phyloP scores from a whole-genome alignment of 2,329 filamentous ascomycete species.

The Teratosphaeria destructans region DNA sequence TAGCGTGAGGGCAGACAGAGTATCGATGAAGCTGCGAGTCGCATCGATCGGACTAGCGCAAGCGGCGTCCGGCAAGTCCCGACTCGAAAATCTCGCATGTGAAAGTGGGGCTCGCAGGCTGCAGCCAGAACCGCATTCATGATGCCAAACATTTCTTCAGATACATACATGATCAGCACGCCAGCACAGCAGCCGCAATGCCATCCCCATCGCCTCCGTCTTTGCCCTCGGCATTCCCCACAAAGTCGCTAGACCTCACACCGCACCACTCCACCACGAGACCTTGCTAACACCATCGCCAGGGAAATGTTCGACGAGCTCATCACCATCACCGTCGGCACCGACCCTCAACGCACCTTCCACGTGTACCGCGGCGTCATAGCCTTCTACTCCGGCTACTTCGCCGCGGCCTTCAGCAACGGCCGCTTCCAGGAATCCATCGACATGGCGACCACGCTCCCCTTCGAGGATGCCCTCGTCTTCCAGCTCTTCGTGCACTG shows the following conservation, averaged over 20 bases:
- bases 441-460: background rate
- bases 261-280: background rate
- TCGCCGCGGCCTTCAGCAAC: conserved; percentile 4
- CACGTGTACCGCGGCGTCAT: conserved; percentile 10
- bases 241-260: background rate
- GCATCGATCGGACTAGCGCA: background rate
- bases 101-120: background rate
- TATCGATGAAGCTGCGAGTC: background rate
- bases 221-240: background rate
- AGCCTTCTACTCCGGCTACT: conserved; percentile 14
- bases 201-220: background rate
- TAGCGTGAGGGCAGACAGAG: background rate
- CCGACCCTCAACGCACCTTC: conserved; percentile 1
- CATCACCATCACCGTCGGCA: conserved; percentile 1
- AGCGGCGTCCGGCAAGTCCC: background rate
- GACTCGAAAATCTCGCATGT: background rate
- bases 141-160: background rate
- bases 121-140: background rate
- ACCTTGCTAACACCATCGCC: background rate
- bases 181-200: background rate
- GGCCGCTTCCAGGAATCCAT: conserved; percentile 5
- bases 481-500: background rate
- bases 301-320: conserved; percentile 2
- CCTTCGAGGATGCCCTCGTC: background rate
- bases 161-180: background rate